Evolutionary conservation across 176 grass and related monocot genomes (phyloP), one percentile per base, ranked within the genome.

Genomic region (Miscanthus lutarioriparius): DNA sequence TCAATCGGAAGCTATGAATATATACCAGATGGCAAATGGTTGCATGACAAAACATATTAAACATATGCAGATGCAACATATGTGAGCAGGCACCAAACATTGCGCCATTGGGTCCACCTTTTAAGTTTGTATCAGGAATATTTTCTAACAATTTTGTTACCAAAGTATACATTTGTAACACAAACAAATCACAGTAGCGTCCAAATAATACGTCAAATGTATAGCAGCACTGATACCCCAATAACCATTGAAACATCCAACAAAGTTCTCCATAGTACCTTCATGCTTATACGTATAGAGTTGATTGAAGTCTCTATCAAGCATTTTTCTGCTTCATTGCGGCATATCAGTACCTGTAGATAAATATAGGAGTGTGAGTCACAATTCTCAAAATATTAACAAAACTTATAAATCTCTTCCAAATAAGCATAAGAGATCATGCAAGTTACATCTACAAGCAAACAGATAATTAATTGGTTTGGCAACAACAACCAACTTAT

Each of bases 271-370:
- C 10, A 63, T 10, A 25, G 32, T 77, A 95, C 96, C 96, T 98
- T 95, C 93, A 95, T 78, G 83, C 96, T 98, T 93, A 98, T 95
- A 58, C 89, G 92, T 43, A 98, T 95, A 6, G 96, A 98, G 77
- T 95, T 98, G 44, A 98, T 95, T 58, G 92, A 95, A 77, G 96
- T 95, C 84, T 98, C 96, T 86, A 95, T 93, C 81, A 98, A 91
- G 61, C 96, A 98, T 73, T 98, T 98, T 78, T 98, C 96, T 38
- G 92, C 92, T 86, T 98, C 96, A 85, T 95, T 98, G 74, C 96
- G 92, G 76, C 91, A 95, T 87, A 98, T 92, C 71, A 98, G 78
- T 49, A 98, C 92, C 91, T 98, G 70, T n/a, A 85, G 20, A 73
- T 48, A 86, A 64, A 56, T 6, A 6, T 4, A 10, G 22, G 0